Base-by-base conservation (phyloP, 768 basidiomycete species). In the Tulasnella sp. region DNA sequence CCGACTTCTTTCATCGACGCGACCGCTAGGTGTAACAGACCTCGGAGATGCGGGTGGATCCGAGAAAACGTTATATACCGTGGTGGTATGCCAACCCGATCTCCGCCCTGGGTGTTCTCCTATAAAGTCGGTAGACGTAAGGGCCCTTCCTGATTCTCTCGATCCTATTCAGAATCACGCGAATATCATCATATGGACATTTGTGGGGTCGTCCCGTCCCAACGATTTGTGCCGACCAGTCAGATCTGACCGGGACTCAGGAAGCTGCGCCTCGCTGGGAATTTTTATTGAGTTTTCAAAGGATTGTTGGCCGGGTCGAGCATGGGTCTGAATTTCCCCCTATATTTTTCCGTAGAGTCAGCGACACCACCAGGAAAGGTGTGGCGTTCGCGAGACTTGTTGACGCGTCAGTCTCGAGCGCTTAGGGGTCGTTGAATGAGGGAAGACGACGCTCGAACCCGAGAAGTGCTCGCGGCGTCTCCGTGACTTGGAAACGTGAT, bases 11-110 rank as follows among this genome's bases (percentile, higher is more conserved):
- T 26, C 32, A 67, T 67, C 61, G 61, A 67, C 61, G 11, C 26
- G n/a, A 61, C 11, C 9, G 29, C 4, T 26, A 35, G 15, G 5
- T 51, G 61, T 35, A 32, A 26, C 61, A 10, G 61, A 35, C 61
- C 71, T 72, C 71, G 71, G 71, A 72, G 71, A 72, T 72, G 71
- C 71, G 71, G 71, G 16, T 9, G 71, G 71, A 72, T 72, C 71
- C 71, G 71, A 67, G n/a, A 35, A 67, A 67, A 67, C 61, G 61
- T 67, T 67, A 67, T 67, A 67, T 67, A 26, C 32, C 61, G 61
- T 67, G 61, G 61, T 67, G 61, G 61, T 67, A 67, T 26, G 61
- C 26, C 23, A 32, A 32, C 61, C 57, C 61, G 61, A 67, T 67
- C 61, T 67, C 61, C 61, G 32, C 61, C 61, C 61, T 35, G 10